Percentiles rank a stretch among this genome's conserved stretches.
These are phyloP conservation scores for Davidsoniella australis DNA, from an alignment of 2,329 filamentous ascomycete species.

Conservation along the genomic window DNA sequence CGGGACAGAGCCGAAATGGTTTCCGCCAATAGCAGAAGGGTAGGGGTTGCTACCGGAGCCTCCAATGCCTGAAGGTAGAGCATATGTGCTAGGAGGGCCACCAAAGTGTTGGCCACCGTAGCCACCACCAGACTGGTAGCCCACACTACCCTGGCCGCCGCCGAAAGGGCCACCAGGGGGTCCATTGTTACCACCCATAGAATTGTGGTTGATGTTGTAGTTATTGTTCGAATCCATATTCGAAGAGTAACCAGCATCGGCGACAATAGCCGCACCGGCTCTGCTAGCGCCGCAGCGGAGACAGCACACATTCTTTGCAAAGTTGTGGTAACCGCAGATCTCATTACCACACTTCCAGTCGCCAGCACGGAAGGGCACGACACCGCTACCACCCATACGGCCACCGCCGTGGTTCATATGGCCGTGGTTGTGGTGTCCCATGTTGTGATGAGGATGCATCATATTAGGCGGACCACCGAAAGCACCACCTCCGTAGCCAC, in stretches of 20 bases:
- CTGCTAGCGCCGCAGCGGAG: conserved; percentile 90
- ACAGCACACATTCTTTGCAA: conserved; percentile 97
- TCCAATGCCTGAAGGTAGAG: conserved; percentile 69
- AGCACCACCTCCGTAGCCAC: conserved; percentile 48
- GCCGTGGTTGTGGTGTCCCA: conserved; percentile 23
- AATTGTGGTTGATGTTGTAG: conserved; percentile 10
- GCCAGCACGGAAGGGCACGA: conserved; percentile 92
- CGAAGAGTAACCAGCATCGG: conserved; percentile 80
- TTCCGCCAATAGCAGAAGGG: conserved; percentile 52
- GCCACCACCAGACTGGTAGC: conserved; percentile 42
- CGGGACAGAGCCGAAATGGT: conserved; percentile 60
- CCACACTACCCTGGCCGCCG: conserved; percentile 15
- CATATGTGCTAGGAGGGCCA: conserved; percentile 75
- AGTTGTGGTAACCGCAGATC: conserved; percentile 96
- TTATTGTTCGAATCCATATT: conserved; percentile 73
- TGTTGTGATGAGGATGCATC: conserved; percentile 42
- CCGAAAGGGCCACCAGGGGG: conserved; percentile 7
- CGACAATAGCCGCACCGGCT: conserved; percentile 82
- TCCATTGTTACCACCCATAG: conserved; percentile 37
- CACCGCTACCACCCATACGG: conserved; percentile 63
- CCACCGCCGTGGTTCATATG: conserved; percentile 42
- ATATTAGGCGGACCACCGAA: conserved; percentile 52
- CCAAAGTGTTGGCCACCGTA: conserved; percentile 52
- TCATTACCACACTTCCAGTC: conserved; percentile 99
- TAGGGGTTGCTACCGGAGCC: conserved; percentile 60